A percentile compares a stretch with the other conserved stretches of the same genome.
These are phyloP conservation scores for Balakata baccata DNA, from an alignment of 345 rosid genomes.

Conservation along the genomic window DNA sequence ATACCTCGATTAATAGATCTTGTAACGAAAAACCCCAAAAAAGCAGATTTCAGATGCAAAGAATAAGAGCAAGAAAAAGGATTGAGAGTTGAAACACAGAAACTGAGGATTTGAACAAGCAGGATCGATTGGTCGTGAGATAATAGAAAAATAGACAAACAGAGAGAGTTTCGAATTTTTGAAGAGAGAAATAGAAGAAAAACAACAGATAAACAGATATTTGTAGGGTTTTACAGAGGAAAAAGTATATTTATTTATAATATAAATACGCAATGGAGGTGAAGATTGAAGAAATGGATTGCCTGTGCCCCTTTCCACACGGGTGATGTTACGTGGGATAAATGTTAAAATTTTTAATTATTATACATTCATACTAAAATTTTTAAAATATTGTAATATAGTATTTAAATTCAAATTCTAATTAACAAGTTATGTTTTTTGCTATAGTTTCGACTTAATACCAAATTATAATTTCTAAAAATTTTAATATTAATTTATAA, in stretches of 20 bases:
- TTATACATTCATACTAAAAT: too few relatives aligned
- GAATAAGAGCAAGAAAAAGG: neutral
- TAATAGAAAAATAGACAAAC: too few relatives aligned
- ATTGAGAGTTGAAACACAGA: neutral
- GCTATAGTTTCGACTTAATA: too few relatives aligned
- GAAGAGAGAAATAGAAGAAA: neutral
- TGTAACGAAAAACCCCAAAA: neutral
- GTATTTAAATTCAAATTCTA: too few relatives aligned
- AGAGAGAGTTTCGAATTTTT: neutral
- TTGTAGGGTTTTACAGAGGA: slow-evolving; percentile 23
- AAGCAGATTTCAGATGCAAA: neutral
- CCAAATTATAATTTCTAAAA: too few relatives aligned
- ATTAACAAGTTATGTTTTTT: too few relatives aligned
- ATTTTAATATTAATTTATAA: too few relatives aligned
- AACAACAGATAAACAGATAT: neutral
- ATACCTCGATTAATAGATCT: neutral
- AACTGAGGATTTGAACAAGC: slow-evolving; percentile 1
- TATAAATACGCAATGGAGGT: neutral
- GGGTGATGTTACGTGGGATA: neutral
- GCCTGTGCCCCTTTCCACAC: neutral
- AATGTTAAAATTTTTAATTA: too few relatives aligned
- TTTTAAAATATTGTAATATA: too few relatives aligned
- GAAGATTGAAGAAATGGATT: neutral
- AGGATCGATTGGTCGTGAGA: neutral
- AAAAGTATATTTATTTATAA: neutral